Conservation (phyloP, 1,284 basidiomycete species). For the Naganishia cerealis region DNA sequence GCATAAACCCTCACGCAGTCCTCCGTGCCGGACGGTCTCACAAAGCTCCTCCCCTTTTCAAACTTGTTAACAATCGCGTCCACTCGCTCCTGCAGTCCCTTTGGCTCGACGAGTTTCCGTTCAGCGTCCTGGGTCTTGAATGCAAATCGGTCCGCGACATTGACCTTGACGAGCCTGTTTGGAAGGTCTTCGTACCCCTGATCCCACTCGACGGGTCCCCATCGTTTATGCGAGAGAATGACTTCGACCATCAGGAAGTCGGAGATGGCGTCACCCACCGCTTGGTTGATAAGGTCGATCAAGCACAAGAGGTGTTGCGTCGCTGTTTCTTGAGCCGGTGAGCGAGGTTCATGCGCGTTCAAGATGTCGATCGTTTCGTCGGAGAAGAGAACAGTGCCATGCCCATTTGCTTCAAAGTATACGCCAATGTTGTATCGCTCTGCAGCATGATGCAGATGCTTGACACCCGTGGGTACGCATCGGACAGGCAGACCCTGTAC, state of each 20-base stretch:
- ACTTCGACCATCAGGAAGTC: constrained; percentile 95
- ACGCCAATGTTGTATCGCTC: constrained; percentile 91
- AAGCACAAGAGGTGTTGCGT: constrained; percentile 74
- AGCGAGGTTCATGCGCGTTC: constrained; percentile 66
- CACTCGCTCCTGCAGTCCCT: constrained; percentile 79
- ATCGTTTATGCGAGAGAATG: constrained; percentile 82
- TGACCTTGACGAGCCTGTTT: constrained; percentile 94
- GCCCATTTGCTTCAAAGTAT: constrained; percentile 99
- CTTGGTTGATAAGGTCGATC: constrained; percentile 90
- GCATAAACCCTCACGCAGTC: constrained; percentile 98
- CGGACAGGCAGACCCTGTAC: constrained; percentile 81
- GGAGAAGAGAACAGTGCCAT: constrained; percentile 96
- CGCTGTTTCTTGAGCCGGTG: constrained; percentile 75
- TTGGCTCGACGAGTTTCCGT: constrained; percentile 76
- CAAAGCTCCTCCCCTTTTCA: constrained; percentile 85
- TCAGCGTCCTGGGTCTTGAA: constrained; percentile 96
- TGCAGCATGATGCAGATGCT: constrained; percentile 96
- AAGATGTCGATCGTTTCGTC: constrained; percentile 66
- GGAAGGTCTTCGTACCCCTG: constrained; percentile 90
- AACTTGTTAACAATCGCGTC: constrained; percentile 79
- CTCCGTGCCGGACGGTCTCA: constrained; percentile 95
- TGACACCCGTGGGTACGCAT: constrained; percentile 96
- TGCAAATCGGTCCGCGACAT: constrained; percentile 75
- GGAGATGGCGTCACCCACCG: constrained; percentile 94
- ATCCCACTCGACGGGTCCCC: constrained; percentile 87